Base-by-base conservation (phyloP, 2,329 filamentous ascomycete genomes). In the Fusarium sp. region DNA sequence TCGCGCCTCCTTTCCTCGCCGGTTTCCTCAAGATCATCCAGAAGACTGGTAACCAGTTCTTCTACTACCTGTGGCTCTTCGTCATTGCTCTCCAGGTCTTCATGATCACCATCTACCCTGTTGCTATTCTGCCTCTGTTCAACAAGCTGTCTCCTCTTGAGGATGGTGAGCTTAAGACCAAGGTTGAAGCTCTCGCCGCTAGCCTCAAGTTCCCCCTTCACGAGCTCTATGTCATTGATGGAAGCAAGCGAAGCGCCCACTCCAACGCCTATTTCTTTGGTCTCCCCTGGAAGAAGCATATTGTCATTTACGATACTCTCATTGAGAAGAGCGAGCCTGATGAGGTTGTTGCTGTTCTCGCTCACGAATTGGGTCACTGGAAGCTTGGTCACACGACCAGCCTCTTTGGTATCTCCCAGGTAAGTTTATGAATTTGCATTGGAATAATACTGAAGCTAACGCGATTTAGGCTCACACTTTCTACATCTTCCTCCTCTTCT, bases 201-300 rank as follows among this genome's bases (percentile, higher is more conserved):
- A 92, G 90, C 80, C 90, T 99, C 75, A 91, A 96, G 72, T 99
- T 99, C 84, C 96, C 96, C 4, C 91, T 99, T 36, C 91, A 93
- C 72, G 95, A 98, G 81, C 89, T 99, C 49, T 94, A 97, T 80
- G 95, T 98, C 79, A 99, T 99, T 79, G 94, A 97, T 80, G 94
- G 94, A 67, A 95, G 92, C 85, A 96, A 95, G 87, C 89, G 94
- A 79, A 94, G 92, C 81, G 92, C 93, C 38, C 94, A 97, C 85
- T 94, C 92, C 83, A 97, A 97, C 81, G 94, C 94, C 39, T 96
- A 97, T 84, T 99, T 99, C 86, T 98, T 97, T 79, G 96, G 96
- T 69, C 90, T 99, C 63, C 96, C 96, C 47, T 99, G 96, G 95
- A 98, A 98, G 90, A 98, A 98, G 90, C 97, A 98, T 87, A 99